These are phyloP conservation scores for Solanum virginianum DNA, from an alignment of 257 asterid genomes.

Conservation along the genomic window DNA sequence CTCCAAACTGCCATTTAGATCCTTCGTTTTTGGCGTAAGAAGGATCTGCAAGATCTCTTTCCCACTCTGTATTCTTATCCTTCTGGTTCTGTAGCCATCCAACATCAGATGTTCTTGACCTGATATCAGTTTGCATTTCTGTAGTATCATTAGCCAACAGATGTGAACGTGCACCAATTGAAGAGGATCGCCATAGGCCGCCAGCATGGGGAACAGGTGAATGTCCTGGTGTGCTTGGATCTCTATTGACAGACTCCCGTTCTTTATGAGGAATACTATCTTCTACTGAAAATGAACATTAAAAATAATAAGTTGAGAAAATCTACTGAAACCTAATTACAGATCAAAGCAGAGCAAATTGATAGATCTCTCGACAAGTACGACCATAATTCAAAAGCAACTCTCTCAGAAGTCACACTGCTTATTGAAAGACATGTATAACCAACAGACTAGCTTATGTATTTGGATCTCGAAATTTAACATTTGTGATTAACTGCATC, in stretches of 20 bases:
- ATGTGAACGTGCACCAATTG: constrained; percentile 46
- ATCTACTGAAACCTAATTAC: background rate
- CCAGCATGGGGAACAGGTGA: constrained; percentile 31
- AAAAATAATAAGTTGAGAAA: background rate
- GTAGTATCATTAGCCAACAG: constrained; percentile 37
- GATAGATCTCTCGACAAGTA: background rate
- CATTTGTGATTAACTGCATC: background rate
- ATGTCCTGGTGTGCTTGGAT: constrained; percentile 18
- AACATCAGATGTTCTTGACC: constrained; percentile 13
- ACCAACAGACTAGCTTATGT: background rate
- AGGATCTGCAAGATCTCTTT: constrained; percentile 25
- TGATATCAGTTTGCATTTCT: constrained; percentile 27
- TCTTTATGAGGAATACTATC: constrained; percentile 14
- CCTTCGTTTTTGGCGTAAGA: constrained; percentile 29
- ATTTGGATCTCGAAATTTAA: background rate
- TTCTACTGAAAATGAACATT: constrained; percentile 31
- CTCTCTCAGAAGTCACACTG: background rate
- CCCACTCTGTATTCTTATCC: constrained; percentile 35
- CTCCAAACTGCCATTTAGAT: constrained; percentile 44
- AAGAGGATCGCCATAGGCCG: constrained; percentile 51
- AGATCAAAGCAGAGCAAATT: background rate
- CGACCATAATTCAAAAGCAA: background rate
- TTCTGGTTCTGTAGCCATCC: constrained; percentile 27
- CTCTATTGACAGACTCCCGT: constrained; percentile 21
- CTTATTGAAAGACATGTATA: background rate